Base-by-base conservation (phyloP, 768 basidiomycete genomes). In the Xerocomus spinulosus region DNA sequence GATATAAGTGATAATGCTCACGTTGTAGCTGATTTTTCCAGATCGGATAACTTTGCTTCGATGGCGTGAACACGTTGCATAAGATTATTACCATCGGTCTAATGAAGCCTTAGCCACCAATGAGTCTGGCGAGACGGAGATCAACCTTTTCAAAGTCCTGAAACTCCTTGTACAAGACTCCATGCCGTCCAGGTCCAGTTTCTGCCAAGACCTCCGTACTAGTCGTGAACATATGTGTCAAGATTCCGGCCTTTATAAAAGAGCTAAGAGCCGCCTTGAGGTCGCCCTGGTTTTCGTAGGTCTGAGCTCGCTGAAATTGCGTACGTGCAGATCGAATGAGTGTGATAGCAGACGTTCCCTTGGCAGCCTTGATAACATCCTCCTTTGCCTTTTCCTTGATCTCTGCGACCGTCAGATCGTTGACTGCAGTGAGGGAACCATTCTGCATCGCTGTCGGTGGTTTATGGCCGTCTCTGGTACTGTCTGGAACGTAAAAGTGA, bases 101-200 rank as follows among this genome's bases (percentile, higher is more conserved):
- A 49, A 52, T 46, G 36, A 54, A 42, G 29, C 25, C 61, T 41
- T 56, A 61, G 48, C 28, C n/a, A 9, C 18, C 17, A 28, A 45
- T 32, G 44, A 41, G 15, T 30, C 18, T 43, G 48, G 43, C 13
- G 39, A 57, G 32, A 52, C 15, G 50, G 49, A 34, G 38, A 70
- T 76, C 26, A 57, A 89, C 87, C 72, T 79, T 73, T 56, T 81
- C 73, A 50, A 88, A 86, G 20, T 81, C 79, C 35, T 71, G 57
- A 46, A 87, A 75, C 55, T 87, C 85, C 65, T 77, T 81, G 65
- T 76, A 75, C 39, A 87, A 63, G 29, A 75, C 68, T 14, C 81
- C 80, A 49, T 73, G 73, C 50, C 75, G 78, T 34, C 74, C 77
- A 30, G 69, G 70, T 38, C 63, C 61, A 55, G 73, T 75, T 50